Conservation (phyloP, 2,329 filamentous ascomycete species). For the Capronia americana region DNA sequence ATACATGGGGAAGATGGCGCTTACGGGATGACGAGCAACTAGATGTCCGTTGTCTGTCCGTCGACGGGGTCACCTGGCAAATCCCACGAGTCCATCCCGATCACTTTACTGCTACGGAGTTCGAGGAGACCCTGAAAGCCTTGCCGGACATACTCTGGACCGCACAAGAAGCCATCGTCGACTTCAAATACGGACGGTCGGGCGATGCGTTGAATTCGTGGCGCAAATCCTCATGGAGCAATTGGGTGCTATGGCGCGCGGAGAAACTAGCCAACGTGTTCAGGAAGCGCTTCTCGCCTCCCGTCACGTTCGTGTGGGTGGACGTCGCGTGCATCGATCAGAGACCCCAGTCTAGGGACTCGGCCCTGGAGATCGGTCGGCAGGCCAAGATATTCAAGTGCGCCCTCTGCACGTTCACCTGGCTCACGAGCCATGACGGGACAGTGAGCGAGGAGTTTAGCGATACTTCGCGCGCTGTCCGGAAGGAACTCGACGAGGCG, state of each 20-base stretch:
- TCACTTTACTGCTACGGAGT: not conserved
- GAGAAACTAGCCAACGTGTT: not conserved
- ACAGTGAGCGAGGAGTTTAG: not conserved
- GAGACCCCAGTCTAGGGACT: not conserved
- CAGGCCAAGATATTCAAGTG: not conserved
- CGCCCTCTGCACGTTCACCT: not conserved
- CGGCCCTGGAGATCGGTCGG: not conserved
- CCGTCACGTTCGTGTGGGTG: not conserved
- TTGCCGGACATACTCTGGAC: not conserved
- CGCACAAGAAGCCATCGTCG: not conserved
- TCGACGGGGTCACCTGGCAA: not conserved
- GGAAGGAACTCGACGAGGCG: not conserved
- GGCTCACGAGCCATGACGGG: not conserved
- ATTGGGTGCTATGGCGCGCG: not conserved
- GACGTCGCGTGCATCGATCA: constrained; percentile 1
- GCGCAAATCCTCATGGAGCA: not conserved
- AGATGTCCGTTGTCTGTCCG: not conserved
- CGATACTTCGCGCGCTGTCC: not conserved
- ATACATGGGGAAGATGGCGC: not conserved
- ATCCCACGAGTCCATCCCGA: not conserved
- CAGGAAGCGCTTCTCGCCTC: not conserved
- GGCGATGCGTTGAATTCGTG: not conserved
- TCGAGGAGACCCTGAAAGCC: not conserved
- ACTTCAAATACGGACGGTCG: not conserved
- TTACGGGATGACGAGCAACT: not conserved